phyloP scores from a whole-genome alignment of 2,329 filamentous ascomycete species.

The Fusarium sp. region DNA sequence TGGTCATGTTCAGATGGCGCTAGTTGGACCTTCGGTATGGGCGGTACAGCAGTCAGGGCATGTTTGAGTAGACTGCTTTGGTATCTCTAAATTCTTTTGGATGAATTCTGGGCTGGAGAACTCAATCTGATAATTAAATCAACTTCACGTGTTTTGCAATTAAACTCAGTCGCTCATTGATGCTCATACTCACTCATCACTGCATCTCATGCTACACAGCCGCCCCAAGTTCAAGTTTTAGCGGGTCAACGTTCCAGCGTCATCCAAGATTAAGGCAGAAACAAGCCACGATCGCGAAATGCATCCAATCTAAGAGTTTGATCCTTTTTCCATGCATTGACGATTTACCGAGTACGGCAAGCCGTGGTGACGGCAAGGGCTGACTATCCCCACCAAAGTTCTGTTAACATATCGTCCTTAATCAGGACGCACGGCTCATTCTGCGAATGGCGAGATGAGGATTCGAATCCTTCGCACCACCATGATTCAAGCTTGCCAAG shows the following conservation, averaged over 20 bases:
- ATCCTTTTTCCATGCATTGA: neutral
- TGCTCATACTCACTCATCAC: neutral
- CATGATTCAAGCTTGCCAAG: neutral
- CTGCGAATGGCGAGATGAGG: neutral
- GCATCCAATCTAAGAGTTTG: neutral
- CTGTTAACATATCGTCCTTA: neutral
- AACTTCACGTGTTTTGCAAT: neutral
- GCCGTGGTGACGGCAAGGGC: neutral
- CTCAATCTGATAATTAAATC: rapidly evolving
- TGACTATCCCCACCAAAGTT: neutral
- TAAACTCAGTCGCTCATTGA: neutral
- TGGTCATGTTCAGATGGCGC: neutral
- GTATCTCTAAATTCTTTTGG: neutral
- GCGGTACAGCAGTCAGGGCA: neutral
- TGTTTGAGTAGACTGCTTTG: neutral
- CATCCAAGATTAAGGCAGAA: neutral
- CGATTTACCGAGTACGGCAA: neutral
- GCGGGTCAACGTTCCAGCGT: neutral
- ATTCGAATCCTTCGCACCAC: neutral
- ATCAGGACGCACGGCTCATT: neutral
- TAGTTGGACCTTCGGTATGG: neutral
- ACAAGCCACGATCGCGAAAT: neutral
- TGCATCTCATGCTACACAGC: too few relatives aligned
- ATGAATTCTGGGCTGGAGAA: neutral
- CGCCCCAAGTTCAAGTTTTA: neutral